Base-by-base conservation (phyloP, 345 rosid genomes). In the Populus pruinosa region DNA sequence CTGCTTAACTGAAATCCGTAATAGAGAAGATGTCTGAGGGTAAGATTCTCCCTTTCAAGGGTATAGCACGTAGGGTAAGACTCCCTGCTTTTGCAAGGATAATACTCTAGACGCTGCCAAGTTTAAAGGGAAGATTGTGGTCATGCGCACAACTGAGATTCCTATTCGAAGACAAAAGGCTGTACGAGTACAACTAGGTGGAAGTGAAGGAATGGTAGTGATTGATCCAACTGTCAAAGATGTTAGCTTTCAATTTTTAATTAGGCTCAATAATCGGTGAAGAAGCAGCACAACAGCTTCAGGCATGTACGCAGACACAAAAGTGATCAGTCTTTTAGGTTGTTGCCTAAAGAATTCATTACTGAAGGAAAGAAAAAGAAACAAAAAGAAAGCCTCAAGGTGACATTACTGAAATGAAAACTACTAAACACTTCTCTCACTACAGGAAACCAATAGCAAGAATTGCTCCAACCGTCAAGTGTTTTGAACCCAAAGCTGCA, bases 81-180 rank as follows among this genome's bases (percentile, higher is more conserved):
- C 5, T 5, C 5, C 50, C 50, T 39, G 90, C 84, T 82, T 87
- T 78, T 84, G 91, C 89, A 74, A 80, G 79, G 80, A 81, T 71
- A 83, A 83, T 35, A 82, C 88, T 17, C 80, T 84, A 29, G 87
- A 85, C 81, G 75, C 79, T 63, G 44, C 76, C 38, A 73, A 84
- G 75, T 82, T 88, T 9, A 82, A 84, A 81, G 88, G 90, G 69
- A 86, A 82, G 82, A 83, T 84, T n/a, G 91, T 87, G 75, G 86
- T 80, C 41, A 8, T 1, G n/a, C 85, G 91, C 87, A 66, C 71
- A 25, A 8, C 75, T 64, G 89, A 85, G 76, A 50, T 25, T 10
- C 0, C 73, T 17, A 36, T 61, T 72, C 62, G 82, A 36, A 43
- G 41, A 38, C 82, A 70, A n/a, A 89, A 85, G 80, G 72, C 82